These are phyloP conservation scores for Apophysomyces variabilis DNA, from an alignment of 371 early-diverging fungal species.

Conservation along the genomic window DNA sequence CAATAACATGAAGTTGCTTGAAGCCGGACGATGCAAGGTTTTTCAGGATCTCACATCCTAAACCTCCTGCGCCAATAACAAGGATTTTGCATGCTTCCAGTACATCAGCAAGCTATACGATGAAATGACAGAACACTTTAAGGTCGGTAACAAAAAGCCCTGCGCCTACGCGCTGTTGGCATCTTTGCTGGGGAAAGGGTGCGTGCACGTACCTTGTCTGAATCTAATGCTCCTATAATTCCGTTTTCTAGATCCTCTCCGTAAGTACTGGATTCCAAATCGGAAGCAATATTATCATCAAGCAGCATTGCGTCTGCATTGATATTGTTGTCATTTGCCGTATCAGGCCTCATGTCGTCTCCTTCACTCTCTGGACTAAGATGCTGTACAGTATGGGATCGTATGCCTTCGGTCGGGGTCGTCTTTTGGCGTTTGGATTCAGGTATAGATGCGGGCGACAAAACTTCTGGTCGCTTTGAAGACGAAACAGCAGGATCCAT, in stretches of 20 bases:
- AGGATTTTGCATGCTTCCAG: slow-evolving; percentile 59
- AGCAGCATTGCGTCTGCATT: slow-evolving; percentile 6
- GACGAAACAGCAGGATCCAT: slow-evolving; percentile 12
- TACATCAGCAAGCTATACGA: slow-evolving; percentile 29
- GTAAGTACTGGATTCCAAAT: background rate
- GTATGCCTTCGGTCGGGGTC: background rate
- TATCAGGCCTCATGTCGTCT: background rate
- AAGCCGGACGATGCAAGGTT: slow-evolving; percentile 92
- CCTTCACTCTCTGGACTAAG: slow-evolving; percentile 11
- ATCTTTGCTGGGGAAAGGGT: no score
- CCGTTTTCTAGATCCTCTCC: slow-evolving; percentile 8
- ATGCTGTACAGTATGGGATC: slow-evolving; percentile 3
- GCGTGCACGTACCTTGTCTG: background rate
- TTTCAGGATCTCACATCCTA: slow-evolving; percentile 99
- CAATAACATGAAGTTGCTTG: slow-evolving; percentile 86
- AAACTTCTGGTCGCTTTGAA: slow-evolving; percentile 11
- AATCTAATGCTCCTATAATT: slow-evolving; percentile 1
- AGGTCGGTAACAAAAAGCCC: no score
- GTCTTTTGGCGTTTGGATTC: slow-evolving; percentile 7
- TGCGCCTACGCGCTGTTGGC: no score
- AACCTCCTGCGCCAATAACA: slow-evolving; percentile 96
- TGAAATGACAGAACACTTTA: no score
- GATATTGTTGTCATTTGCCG: background rate
- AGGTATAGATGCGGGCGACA: slow-evolving; percentile 1
- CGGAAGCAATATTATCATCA: slow-evolving; percentile 1